Conservation (phyloP, 1,139 yeast genomes). For the Suhomyces bokatorum region DNA sequence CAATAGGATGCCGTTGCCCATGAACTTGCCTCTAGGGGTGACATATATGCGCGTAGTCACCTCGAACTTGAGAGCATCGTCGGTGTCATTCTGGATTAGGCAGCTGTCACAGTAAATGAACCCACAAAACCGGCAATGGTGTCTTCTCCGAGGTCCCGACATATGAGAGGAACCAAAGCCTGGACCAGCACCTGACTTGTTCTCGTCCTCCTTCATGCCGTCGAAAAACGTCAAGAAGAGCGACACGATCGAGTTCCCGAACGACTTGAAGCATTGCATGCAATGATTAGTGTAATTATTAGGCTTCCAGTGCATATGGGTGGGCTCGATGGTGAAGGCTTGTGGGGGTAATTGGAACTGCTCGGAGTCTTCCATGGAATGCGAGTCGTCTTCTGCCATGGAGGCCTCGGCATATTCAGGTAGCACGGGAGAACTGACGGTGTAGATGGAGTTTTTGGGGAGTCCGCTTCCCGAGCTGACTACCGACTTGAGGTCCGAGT, state of each 20-base stretch:
- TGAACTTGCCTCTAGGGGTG: conserved; percentile 16
- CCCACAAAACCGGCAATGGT: conserved; percentile 50
- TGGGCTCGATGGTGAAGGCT: conserved; percentile 31
- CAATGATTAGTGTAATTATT: conserved; percentile 40
- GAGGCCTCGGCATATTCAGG: conserved; percentile 1
- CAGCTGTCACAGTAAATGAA: conserved; percentile 40
- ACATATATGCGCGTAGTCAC: conserved; percentile 12
- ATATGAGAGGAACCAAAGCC: neutral
- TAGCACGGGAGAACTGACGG: conserved; percentile 11
- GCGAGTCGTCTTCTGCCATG: neutral
- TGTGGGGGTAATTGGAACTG: neutral
- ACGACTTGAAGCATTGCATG: conserved; percentile 42
- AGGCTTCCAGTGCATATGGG: conserved; percentile 46
- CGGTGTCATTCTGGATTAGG: conserved; percentile 21
- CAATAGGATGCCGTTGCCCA: conserved; percentile 28
- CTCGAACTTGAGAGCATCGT: conserved; percentile 9
- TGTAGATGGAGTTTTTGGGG: conserved; percentile 9
- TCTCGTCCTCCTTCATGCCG: conserved; percentile 7
- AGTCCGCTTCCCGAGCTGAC: neutral
- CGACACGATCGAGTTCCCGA: conserved; percentile 29
- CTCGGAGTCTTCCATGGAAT: neutral
- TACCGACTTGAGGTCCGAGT: neutral
- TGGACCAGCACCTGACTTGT: neutral
- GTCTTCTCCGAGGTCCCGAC: conserved; percentile 27
- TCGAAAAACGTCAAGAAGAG: conserved; percentile 17